Base-by-base conservation (phyloP, 2,329 filamentous ascomycete species). In the Zymoseptoria crescenta region DNA sequence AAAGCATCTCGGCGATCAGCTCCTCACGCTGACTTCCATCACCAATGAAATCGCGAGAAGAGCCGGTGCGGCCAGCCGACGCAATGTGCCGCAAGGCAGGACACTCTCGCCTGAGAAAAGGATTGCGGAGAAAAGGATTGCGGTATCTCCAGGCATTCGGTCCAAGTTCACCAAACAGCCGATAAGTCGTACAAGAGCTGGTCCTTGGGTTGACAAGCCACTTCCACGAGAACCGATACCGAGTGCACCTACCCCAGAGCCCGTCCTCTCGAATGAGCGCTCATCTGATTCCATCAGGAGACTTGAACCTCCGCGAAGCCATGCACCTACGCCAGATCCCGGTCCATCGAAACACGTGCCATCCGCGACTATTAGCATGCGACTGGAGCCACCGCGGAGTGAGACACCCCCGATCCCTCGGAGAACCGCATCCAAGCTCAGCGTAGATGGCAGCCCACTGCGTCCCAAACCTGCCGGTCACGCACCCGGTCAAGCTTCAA, bases 11-110 rank as follows among this genome's bases (percentile, higher is more conserved):
- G 87, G 87, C 30, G 81, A 84, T 6, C 79, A 87, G 29, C 80
- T 96, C 49, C 82, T 85, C 48, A 85, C 88, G 72, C 82, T 96
- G 20, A 85, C 85, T 63, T 85, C 83, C 56, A 88, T 94, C 65
- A 86, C 95, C 56, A 83, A 85, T 16, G 90, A 96, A 72, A 95
- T 96, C 81, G 87, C 95, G 71, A 86, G 85, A 71, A 86, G 89
- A 69, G 91, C 91, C 51, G 91, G 88, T 19, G 85, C 90, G 70
- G 88, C 93, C 49, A 95, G 89, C 76, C 84, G 90, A 56, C 86
- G 86, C 70, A 88, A 85, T 56, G 65, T 63, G 58, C 61, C 63
- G 19, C 59, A 64, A 8, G 62, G 62, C 28, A 58, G 62, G 49
- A 54, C 61, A 28, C 29, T 58, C 9, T 66, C 64, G 27, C 50